Evolutionary conservation across 2,329 filamentous ascomycete genomes (phyloP).

Genomic region (Graphilbum sp.): DNA sequence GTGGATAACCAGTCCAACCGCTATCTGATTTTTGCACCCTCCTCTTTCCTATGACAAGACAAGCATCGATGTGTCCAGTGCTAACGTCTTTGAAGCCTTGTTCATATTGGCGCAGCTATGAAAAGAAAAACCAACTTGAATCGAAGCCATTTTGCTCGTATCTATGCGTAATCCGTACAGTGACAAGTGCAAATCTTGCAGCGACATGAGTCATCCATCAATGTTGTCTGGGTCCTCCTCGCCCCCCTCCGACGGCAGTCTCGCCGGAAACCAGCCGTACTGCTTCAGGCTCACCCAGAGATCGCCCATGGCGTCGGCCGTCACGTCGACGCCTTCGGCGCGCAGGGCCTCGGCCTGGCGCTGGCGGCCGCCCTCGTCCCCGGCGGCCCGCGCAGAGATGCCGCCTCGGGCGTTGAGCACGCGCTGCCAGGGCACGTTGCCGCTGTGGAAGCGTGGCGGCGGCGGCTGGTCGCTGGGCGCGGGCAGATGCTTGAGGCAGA

Average conservation of each 20-base stretch:
- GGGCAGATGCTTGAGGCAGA: constrained; percentile 72
- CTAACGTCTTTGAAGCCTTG: background rate
- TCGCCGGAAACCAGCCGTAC: constrained; percentile 39
- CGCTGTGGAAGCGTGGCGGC: constrained; percentile 44
- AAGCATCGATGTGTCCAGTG: too few relatives aligned
- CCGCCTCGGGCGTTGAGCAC: constrained; percentile 77
- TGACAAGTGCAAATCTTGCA: too few relatives aligned
- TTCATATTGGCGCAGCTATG: too few relatives aligned
- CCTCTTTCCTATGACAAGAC: constrained; percentile 3
- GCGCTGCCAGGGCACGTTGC: constrained; percentile 85
- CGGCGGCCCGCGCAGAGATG: constrained; percentile 54
- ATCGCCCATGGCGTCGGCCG: constrained; percentile 31
- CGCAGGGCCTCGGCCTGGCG: constrained; percentile 33
- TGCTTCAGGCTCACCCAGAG: constrained; percentile 31
- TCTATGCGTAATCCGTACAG: too few relatives aligned
- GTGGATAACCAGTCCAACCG: constrained; percentile 69
- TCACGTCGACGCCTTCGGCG: constrained; percentile 36
- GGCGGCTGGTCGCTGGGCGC: constrained; percentile 16
- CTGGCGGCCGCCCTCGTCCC: constrained; percentile 8
- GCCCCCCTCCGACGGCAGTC: constrained; percentile 27
- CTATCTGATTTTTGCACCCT: constrained; percentile 44
- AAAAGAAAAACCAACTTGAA: too few relatives aligned
- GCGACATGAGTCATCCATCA: constrained; percentile 13
- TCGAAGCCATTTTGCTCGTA: too few relatives aligned
- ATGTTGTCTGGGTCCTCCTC: constrained; percentile 5